Base-by-base conservation (phyloP, 2,329 filamentous ascomycete species). In the Lomentospora prolificans region DNA sequence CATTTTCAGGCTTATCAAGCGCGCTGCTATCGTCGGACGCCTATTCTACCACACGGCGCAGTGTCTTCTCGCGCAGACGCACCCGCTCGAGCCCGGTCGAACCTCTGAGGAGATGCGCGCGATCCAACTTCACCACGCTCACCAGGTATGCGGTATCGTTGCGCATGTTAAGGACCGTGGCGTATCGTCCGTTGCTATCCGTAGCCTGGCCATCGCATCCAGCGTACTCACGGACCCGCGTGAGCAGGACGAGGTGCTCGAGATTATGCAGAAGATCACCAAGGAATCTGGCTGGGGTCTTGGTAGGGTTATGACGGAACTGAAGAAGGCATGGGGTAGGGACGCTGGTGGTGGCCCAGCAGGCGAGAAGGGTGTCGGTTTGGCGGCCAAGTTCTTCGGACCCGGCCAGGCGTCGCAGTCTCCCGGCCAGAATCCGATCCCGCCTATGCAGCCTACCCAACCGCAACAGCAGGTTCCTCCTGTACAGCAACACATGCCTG, bases 21-120 rank as follows among this genome's bases (percentile, higher is more conserved):
- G 88, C 57, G 80, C 88, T 3, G 88, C 89, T 3, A 85, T 94
- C 30, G 81, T 95, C 25, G 89, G 88, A 3, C 82, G 89, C 50
- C 76, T 96, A 7, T 90, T 96, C 67, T 96, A 95, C 66, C 91
- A 96, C 66, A 94, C 89, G 0, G 85, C 88, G 22, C 86, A 92
- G 71, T 86, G 88, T 60, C 72, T 96, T 31, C 78, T 96, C 4
- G 82, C 87, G 3, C 88, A 92, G 61, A 85, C 85, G 22, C 86
- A 96, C 66, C 91, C 91, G 0, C 68, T 86, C 53, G 77, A 84
- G 36, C 74, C 80, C 9, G 72, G 78, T 6, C 76, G 81, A 36
- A 74, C 75, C 17, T 76, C 77, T 2, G 74, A 81, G 3, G 85
- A 90, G 58, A 89, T 92, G 81, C 80, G 79, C 50, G 75, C 79